Percentiles rank a stretch among this genome's conserved stretches.
Evolutionary conservation across 2,329 filamentous ascomycete genomes (phyloP).

Genomic region (Penicillium sp.): DNA sequence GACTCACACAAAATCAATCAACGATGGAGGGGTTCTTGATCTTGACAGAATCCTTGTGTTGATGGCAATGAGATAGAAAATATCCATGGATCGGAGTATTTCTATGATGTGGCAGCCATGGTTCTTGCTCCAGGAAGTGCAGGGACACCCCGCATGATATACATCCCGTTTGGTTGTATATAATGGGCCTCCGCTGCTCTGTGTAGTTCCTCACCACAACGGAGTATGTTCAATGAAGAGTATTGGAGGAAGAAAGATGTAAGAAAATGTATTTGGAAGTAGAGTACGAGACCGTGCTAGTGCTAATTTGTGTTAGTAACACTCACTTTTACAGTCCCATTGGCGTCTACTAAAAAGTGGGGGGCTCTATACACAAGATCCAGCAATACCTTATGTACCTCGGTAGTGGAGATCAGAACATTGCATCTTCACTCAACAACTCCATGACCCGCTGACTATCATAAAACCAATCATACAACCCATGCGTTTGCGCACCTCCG

Average conservation of each 20-base stretch:
- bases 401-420: neutral
- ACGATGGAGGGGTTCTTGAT: neutral
- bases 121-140: neutral
- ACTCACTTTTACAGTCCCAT: too few species aligned
- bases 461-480: slow-evolving; percentile 3
- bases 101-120: neutral
- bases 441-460: slow-evolving; percentile 5
- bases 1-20: neutral
- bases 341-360: too few species aligned
- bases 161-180: neutral
- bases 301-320: too few species aligned
- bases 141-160: neutral
- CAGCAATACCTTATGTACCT: too few species aligned
- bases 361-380: too few species aligned
- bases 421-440: slow-evolving; percentile 1
- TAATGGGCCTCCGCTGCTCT: neutral
- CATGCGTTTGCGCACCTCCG: neutral
- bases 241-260: neutral
- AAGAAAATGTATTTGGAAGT: neutral
- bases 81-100: neutral
- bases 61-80: neutral
- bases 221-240: neutral
- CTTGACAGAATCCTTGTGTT: neutral
- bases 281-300: too few species aligned
- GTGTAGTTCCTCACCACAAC: neutral